phyloP scores from a whole-genome alignment of 495 filamentous ascomycete species.

The Venustampulla echinocandica region DNA sequence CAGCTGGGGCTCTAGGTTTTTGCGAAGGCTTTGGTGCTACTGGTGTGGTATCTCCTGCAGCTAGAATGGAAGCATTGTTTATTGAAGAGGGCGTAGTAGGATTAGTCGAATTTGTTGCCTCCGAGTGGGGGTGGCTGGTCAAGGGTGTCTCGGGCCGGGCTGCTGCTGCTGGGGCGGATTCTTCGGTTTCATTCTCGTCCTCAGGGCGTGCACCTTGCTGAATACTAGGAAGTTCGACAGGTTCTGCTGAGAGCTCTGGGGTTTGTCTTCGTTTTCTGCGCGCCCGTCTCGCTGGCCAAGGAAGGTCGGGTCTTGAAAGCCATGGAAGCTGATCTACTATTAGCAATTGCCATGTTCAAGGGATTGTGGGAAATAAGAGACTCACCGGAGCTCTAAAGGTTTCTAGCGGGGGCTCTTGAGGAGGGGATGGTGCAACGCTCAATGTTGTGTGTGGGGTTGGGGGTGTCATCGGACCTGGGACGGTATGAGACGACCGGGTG shows the following conservation, averaged over 20 bases:
- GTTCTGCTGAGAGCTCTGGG: slow-evolving; percentile 16
- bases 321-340: slow-evolving; percentile 57
- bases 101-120: slow-evolving; percentile 44
- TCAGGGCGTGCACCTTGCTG: slow-evolving; percentile 14
- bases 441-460: slow-evolving; percentile 21
- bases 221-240: slow-evolving; percentile 21
- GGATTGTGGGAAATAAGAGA: slow-evolving; percentile 15
- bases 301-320: slow-evolving; percentile 59
- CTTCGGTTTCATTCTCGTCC: slow-evolving; percentile 28
- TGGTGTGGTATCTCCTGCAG: slow-evolving; percentile 33
- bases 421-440: slow-evolving; percentile 11
- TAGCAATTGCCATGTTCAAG: slow-evolving; percentile 4
- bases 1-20: slow-evolving; percentile 33
- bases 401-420: slow-evolving; percentile 8
- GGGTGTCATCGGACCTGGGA: slow-evolving; percentile 32
- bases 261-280: slow-evolving; percentile 26
- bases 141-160: slow-evolving; percentile 58
- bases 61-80: slow-evolving; percentile 39
- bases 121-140: slow-evolving; percentile 57
- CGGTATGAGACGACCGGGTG: slow-evolving; percentile 35
- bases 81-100: slow-evolving; percentile 63
- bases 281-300: slow-evolving; percentile 51
- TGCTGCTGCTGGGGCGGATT: slow-evolving; percentile 26
- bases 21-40: slow-evolving; percentile 15
- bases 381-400: slow-evolving; percentile 61